Conservation (phyloP, 75 land plant species). For the Sequoiadendron giganteum region DNA sequence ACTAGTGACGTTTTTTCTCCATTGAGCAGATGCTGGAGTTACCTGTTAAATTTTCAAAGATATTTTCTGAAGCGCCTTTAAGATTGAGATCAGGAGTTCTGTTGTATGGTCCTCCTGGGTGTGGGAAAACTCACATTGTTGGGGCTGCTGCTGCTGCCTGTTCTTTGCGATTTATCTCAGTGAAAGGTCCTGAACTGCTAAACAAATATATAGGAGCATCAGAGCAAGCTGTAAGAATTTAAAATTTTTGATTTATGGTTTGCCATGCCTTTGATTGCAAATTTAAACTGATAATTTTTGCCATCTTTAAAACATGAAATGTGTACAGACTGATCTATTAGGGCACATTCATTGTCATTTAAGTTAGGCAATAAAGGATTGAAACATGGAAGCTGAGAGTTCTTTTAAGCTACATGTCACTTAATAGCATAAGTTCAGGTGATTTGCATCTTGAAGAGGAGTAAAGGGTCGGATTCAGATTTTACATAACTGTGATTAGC, state of each 20-base stretch:
- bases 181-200: slow-evolving; percentile 96
- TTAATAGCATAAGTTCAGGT: background rate
- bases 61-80: slow-evolving; percentile 79
- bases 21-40: slow-evolving; percentile 79
- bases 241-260: background rate
- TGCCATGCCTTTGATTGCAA: background rate
- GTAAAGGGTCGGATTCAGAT: background rate
- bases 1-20: slow-evolving; percentile 5
- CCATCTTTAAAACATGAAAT: background rate
- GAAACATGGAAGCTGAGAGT: background rate
- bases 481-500: background rate
- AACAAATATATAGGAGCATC: slow-evolving; percentile 99
- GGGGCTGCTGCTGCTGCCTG: slow-evolving; percentile 98
- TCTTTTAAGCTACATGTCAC: background rate
- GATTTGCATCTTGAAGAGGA: background rate
- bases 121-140: slow-evolving; percentile 99
- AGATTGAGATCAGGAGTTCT: slow-evolving; percentile 93
- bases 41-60: slow-evolving; percentile 84
- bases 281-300: background rate
- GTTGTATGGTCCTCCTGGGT: slow-evolving; percentile 98
- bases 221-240: slow-evolving; percentile 89
- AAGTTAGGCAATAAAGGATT: background rate
- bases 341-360: background rate
- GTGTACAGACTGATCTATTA: background rate
- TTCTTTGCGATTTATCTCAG: slow-evolving; percentile 82